Percentiles rank a stretch among this genome's conserved stretches.
These are phyloP conservation scores for Cladobotryum protrusum DNA, from an alignment of 2,329 filamentous ascomycete genomes.

Conservation along the genomic window DNA sequence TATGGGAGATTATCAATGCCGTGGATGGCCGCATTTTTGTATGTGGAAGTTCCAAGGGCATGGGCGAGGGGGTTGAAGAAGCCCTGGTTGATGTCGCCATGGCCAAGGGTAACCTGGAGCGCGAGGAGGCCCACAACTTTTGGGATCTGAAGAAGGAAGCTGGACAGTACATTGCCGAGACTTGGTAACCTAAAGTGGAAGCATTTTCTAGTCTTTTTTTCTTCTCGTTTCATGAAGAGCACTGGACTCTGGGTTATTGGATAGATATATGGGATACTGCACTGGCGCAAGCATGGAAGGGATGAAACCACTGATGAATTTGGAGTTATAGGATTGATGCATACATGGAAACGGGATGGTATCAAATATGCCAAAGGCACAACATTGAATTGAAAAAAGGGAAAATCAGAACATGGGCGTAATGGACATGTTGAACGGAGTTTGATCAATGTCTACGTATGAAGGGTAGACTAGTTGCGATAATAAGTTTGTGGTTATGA, in stretches of 20 bases:
- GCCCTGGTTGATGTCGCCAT: slow-evolving; percentile 87
- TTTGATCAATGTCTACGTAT: too few species aligned
- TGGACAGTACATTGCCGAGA: slow-evolving; percentile 91
- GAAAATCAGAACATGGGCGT: too few species aligned
- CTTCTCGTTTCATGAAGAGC: not conserved
- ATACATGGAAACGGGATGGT: too few species aligned
- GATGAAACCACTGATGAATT: too few species aligned
- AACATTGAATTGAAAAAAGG: too few species aligned
- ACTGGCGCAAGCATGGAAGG: not conserved
- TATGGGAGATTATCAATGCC: slow-evolving; percentile 96
- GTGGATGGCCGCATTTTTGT: slow-evolving; percentile 96
- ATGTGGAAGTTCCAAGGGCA: slow-evolving; percentile 89
- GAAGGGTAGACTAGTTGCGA: too few species aligned
- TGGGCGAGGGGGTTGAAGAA: slow-evolving; percentile 93
- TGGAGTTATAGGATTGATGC: too few species aligned
- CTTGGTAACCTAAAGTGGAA: slow-evolving; percentile 54
- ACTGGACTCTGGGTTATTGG: not conserved
- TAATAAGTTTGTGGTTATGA: too few species aligned
- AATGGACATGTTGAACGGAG: too few species aligned
- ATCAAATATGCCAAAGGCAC: too few species aligned
- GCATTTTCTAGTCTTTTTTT: not conserved
- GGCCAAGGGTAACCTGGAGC: slow-evolving; percentile 80
- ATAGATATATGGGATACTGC: too few species aligned
- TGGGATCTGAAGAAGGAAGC: slow-evolving; percentile 89
- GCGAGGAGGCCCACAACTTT: slow-evolving; percentile 76